Conservation (phyloP, 352 stramenopile genomes). For the Saprolegnia diclina region DNA sequence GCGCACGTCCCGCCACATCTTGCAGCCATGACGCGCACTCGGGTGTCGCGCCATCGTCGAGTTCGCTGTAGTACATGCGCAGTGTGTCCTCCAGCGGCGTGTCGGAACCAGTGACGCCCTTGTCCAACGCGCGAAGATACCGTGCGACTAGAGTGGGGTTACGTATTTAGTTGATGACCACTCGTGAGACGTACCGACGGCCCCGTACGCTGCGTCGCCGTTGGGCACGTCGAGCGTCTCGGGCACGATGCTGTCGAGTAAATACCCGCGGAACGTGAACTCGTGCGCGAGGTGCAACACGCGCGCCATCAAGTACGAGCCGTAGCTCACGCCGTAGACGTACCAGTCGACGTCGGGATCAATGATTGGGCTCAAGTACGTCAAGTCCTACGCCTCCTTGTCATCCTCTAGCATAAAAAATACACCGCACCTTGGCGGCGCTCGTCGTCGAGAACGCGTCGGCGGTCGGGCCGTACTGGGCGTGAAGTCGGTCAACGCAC, state of each 20-base stretch:
- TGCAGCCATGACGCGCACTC: neutral
- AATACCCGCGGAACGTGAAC: constrained; percentile 28
- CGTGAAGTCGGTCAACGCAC: constrained; percentile 32
- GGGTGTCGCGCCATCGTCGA: neutral
- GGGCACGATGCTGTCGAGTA: constrained; percentile 28
- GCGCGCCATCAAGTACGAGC: constrained; percentile 27
- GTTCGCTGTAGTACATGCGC: neutral
- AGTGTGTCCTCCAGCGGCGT: neutral
- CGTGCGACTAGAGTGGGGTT: neutral
- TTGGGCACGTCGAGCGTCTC: constrained; percentile 36
- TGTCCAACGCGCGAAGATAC: neutral
- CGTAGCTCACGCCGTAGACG: constrained; percentile 31
- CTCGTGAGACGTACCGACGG: neutral
- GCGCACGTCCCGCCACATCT: neutral
- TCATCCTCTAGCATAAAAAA: neutral
- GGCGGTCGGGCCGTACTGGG: constrained; percentile 28
- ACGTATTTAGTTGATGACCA: neutral
- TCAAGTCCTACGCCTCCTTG: constrained; percentile 33
- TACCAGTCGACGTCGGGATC: constrained; percentile 16
- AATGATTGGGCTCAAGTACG: neutral
- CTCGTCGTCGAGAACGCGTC: constrained; percentile 40
- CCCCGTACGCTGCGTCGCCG: neutral
- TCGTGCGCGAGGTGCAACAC: constrained; percentile 29
- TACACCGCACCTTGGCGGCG: constrained; percentile 22
- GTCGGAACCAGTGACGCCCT: neutral